Evolutionary conservation across 1,139 yeast genomes (phyloP), one percentile per base, ranked within the genome.

Genomic region (Diutina neorugosa): DNA sequence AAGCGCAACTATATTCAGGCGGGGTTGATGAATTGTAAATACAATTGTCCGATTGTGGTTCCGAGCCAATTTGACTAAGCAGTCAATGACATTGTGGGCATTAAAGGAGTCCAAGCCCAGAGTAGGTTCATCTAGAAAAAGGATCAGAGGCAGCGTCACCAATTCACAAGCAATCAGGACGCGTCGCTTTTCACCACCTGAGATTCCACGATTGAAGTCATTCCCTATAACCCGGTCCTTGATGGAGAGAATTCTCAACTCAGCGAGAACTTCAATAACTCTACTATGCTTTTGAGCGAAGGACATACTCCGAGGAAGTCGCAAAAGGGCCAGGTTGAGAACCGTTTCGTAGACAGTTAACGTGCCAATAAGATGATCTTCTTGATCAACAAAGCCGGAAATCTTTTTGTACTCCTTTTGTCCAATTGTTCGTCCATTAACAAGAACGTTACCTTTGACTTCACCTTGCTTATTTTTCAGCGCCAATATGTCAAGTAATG

Each of bases 341-440:
- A 93, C 96, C 0, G 98, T 93, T 67, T 93, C 98, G 64, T 86
- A 93, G 2, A 93, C 98, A 0, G 98, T 91, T 57, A 93, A 74
- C 0, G 98, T 93, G 7, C 98, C 95, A 60, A 93, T 78, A 57
- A 93, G 72, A 58, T 82, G 86, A 63, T 91, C 97, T 61, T 93
- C 97, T 67, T 93, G 98, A 65, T 93, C 98, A n/a, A 93, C 98
- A 74, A 90, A 93, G 0, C 98, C 98, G 57, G 86, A 81, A 14
- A 89, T 78, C 59, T 84, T 83, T 56, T 78, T 76, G 63, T 81
- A 85, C 52, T 80, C 76, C 7, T 65, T 62, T 2, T 65, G 59
- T 9, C 59, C 59, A 44, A 79, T 61, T 19, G 62, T 55, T 54
- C 76, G 76, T 2, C 98, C 98, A 64, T 93, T 93, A 34, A 90